A percentile compares a stretch with the other conserved stretches of the same genome.
These are phyloP conservation scores for Phytophthora ramorum DNA, from an alignment of 352 stramenopile species.

Conservation along the genomic window DNA sequence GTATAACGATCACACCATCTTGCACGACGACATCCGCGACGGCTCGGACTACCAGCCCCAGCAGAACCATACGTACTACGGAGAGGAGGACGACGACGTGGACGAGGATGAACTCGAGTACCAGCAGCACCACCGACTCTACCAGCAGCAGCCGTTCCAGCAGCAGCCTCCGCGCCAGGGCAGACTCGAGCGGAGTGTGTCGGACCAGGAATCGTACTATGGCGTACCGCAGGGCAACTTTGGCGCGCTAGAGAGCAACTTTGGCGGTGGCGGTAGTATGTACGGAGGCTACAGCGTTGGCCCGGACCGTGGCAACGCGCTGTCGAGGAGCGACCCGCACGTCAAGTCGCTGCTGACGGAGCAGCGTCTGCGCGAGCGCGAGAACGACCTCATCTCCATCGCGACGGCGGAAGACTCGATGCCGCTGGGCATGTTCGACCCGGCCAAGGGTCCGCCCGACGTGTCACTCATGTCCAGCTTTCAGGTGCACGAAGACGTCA, in stretches of 20 bases:
- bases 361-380: constrained; percentile 64
- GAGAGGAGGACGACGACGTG: constrained; percentile 37
- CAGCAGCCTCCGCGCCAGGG: constrained; percentile 20
- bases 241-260: constrained; percentile 21
- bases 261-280: constrained; percentile 20
- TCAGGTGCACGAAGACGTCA: constrained; percentile 37
- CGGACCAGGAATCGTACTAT: constrained; percentile 39
- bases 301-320: constrained; percentile 14
- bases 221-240: constrained; percentile 26
- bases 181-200: constrained; percentile 35
- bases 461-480: constrained; percentile 30
- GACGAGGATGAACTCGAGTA: constrained; percentile 46
- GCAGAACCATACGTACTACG: constrained; percentile 48
- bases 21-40: constrained; percentile 34
- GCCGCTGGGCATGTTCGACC: constrained; percentile 41
- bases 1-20: constrained; percentile 48
- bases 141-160: constrained; percentile 37
- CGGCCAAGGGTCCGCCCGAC: constrained; percentile 36
- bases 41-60: constrained; percentile 43
- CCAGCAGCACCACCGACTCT: constrained; percentile 43
- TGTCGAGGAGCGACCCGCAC: constrained; percentile 44
- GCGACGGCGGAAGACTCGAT: constrained; percentile 57
- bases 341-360: constrained; percentile 68
- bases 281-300: constrained; percentile 30
- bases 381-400: constrained; percentile 71